phyloP scores from a whole-genome alignment of 2,329 filamentous ascomycete genomes.

The Torrubiella hemipterigena region DNA sequence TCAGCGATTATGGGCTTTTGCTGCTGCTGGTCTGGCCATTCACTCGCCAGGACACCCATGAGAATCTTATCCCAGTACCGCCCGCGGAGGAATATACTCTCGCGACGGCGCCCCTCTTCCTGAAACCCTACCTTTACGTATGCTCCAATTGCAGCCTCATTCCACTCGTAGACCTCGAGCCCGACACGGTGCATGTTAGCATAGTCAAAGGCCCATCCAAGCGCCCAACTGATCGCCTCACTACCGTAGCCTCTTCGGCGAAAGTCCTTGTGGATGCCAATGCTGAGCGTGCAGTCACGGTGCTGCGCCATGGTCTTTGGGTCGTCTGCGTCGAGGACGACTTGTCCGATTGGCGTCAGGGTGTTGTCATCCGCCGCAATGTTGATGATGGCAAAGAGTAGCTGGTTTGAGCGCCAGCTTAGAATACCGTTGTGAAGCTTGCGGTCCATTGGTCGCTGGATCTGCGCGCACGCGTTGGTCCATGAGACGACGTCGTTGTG shows the following conservation, averaged over 20 bases:
- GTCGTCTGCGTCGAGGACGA: no score
- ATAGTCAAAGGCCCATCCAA: slow-evolving; percentile 28
- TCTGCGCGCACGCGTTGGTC: slow-evolving; percentile 2
- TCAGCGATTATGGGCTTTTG: no score
- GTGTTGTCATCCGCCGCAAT: no score
- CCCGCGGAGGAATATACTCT: slow-evolving; percentile 20
- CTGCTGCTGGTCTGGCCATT: slow-evolving; percentile 13
- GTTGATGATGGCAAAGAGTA: slow-evolving; percentile 5
- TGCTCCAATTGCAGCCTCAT: slow-evolving; percentile 23
- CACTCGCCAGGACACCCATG: slow-evolving; percentile 20
- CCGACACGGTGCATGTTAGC: slow-evolving; percentile 28
- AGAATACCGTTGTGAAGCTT: slow-evolving; percentile 1
- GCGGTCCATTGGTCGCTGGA: slow-evolving; percentile 3
- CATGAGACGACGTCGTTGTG: slow-evolving; percentile 3
- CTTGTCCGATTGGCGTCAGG: no score
- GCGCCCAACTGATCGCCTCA: slow-evolving; percentile 30
- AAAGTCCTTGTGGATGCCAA: slow-evolving; percentile 19
- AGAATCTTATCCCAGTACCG: slow-evolving; percentile 18
- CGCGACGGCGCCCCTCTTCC: slow-evolving; percentile 23
- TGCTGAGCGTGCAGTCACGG: no score
- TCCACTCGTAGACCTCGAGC: slow-evolving; percentile 26
- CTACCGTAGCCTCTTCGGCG: slow-evolving; percentile 28
- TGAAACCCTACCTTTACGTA: slow-evolving; percentile 30
- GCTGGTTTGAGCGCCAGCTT: neutral
- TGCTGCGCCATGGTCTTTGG: no score